phyloP scores from a whole-genome alignment of 192 early-diverging fungal genomes.

The Linnemannia zychae region DNA sequence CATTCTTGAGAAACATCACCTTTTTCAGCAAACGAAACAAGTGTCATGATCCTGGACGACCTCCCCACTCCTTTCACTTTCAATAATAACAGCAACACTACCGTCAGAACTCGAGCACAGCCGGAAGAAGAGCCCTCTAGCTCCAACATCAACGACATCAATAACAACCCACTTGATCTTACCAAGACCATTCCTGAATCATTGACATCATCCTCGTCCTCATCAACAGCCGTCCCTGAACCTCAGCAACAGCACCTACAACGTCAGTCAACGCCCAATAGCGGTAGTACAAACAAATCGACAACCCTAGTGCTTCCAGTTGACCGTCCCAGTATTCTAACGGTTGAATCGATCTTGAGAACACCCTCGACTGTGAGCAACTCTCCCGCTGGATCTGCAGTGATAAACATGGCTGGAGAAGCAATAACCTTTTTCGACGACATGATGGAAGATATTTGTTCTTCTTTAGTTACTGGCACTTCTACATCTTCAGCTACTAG shows the following conservation, averaged over 20 bases:
- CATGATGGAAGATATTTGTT: neutral
- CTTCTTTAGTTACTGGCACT: neutral
- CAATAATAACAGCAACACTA: neutral
- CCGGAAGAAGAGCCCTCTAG: neutral
- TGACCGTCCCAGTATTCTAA: neutral
- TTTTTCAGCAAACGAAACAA: too few relatives aligned
- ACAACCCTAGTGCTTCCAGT: neutral
- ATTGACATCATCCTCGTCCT: neutral
- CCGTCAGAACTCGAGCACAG: neutral
- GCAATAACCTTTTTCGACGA: constrained; percentile 38
- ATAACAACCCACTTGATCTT: neutral
- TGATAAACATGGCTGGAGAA: constrained; percentile 3
- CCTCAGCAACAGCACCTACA: neutral
- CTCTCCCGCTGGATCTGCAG: constrained; percentile 7
- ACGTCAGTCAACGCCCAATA: neutral
- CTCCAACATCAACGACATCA: neutral
- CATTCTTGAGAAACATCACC: neutral
- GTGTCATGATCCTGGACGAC: neutral
- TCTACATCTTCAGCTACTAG: neutral
- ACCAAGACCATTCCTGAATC: neutral
- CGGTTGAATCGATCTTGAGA: constrained; percentile 13
- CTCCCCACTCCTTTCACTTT: neutral
- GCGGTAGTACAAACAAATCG: neutral
- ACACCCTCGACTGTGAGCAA: constrained; percentile 12
- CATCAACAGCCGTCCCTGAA: neutral